Evolutionary conservation across 768 basidiomycete species (phyloP).

Genomic region (Russula virescens): DNA sequence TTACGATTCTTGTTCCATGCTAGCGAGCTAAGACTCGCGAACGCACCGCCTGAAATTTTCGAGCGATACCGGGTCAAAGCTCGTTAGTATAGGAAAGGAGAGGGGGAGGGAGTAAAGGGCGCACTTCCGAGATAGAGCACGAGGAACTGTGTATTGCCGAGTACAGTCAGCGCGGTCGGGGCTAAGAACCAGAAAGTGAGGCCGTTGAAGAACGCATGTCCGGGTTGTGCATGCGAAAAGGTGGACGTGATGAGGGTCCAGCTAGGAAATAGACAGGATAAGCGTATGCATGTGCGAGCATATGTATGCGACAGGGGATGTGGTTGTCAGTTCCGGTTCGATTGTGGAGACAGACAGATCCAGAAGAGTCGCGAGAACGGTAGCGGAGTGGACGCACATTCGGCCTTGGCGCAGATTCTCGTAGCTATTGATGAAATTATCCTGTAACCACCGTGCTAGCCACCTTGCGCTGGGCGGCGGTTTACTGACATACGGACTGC

Average conservation of each 20-base stretch:
- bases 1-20: conserved; percentile 40
- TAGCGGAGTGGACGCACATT: conserved; percentile 40
- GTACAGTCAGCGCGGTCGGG: conserved; percentile 49
- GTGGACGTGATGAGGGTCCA: conserved; percentile 68
- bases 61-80: neutral
- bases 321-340: too few relatives aligned
- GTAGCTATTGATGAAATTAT: conserved; percentile 62
- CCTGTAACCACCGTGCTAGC: conserved; percentile 43
- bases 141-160: conserved; percentile 64
- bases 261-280: conserved; percentile 35
- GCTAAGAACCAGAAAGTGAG: conserved; percentile 77
- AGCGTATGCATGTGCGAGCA: neutral
- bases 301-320: too few relatives aligned
- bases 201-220: conserved; percentile 70
- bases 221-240: conserved; percentile 62
- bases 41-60: conserved; percentile 47
- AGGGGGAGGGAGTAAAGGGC: conserved; percentile 22
- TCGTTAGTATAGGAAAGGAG: neutral
- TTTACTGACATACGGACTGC: conserved; percentile 10
- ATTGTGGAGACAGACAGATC: too few relatives aligned
- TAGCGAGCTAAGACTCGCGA: conserved; percentile 46
- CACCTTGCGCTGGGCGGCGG: conserved; percentile 32
- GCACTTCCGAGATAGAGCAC: conserved; percentile 67
- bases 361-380: too few relatives aligned
- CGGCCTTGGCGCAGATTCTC: conserved; percentile 58